Evolutionary conservation across 129 eudicot genomes (phyloP).

Genomic region (Escallonia rubra): DNA sequence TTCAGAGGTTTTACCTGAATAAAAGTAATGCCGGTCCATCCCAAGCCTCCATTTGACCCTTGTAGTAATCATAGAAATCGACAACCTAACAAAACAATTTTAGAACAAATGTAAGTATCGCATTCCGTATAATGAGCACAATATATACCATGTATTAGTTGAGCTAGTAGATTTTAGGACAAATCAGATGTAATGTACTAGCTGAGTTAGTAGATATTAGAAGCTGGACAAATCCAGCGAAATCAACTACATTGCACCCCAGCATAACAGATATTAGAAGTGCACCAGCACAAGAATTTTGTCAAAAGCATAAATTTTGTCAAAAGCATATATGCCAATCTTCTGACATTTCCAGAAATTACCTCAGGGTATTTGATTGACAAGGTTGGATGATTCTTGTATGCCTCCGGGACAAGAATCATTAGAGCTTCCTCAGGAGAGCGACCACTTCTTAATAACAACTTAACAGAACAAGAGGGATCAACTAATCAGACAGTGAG

Average conservation of each 20-base stretch:
- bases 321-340: background rate
- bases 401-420: constrained; percentile 99
- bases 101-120: too few relatives aligned
- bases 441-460: constrained; percentile 96
- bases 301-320: background rate
- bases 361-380: constrained; percentile 94
- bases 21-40: constrained; percentile 99
- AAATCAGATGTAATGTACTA: too few relatives aligned
- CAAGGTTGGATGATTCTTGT: constrained; percentile 98
- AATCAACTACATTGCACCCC: background rate
- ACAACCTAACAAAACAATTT: constrained; percentile 39
- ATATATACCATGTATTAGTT: too few relatives aligned
- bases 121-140: too few relatives aligned
- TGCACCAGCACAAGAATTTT: background rate
- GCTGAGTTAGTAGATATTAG: background rate
- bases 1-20: constrained; percentile 54
- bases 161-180: too few relatives aligned
- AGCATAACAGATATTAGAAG: background rate
- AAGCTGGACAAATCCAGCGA: background rate
- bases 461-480: constrained; percentile 33
- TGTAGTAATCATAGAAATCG: constrained; percentile 96
- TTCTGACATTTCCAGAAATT: constrained; percentile 4
- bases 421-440: constrained; percentile 93
- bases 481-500: constrained; percentile 7
- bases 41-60: constrained; percentile 99